Evolutionary conservation across 805 yeast species (phyloP), one percentile per base, ranked within the genome.

Genomic region (Metschnikowia kunwiensis): DNA sequence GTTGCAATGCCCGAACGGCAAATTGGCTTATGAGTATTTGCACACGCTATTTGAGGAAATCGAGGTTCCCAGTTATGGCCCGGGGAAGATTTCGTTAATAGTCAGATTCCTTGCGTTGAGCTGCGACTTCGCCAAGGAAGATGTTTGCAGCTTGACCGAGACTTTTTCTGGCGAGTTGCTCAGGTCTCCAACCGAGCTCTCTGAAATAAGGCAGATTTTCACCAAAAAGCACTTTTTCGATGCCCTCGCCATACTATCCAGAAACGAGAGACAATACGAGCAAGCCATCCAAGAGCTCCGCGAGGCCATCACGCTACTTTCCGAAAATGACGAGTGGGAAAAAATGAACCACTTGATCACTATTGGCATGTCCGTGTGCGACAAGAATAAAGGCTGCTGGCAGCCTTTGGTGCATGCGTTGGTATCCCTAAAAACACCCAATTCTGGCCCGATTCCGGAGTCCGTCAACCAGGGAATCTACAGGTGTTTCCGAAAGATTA

Each of bases 281-380:
- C 51, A 58, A n/a, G 70, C 74, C 3, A 46, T 69, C 21, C 36
- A 47, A 4, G 47, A 54, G 54, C 5, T 63, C 51, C 29, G 43
- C 68, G 19, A 51, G 51, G 17, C 46, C 55, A 29, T 74, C 63
- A 3, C 60, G 60, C 53, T 50, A 42, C 22, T 51, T 14, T 29
- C 28, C 2, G 20, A 24, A 7, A 23, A 19, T 3, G 18, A 22
- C 12, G 36, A 30, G 11, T 28, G 30, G 17, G 5, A 11, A 4
- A 18, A 11, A 4, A 24, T 40, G 17, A 38, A 40, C 9, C 21
- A 12, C 10, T 22, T 32, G 18, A 30, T 46, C 10, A 23, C 29
- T 6, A 27, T 31, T 5, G 51, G 43, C 3, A 27, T 43, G 8
- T 22, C 36, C 7, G 32, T 47, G 1, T 45, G 51, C 16, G 39